Base-by-base conservation (phyloP, 495 filamentous ascomycete genomes). In the Trichoderma virens region DNA sequence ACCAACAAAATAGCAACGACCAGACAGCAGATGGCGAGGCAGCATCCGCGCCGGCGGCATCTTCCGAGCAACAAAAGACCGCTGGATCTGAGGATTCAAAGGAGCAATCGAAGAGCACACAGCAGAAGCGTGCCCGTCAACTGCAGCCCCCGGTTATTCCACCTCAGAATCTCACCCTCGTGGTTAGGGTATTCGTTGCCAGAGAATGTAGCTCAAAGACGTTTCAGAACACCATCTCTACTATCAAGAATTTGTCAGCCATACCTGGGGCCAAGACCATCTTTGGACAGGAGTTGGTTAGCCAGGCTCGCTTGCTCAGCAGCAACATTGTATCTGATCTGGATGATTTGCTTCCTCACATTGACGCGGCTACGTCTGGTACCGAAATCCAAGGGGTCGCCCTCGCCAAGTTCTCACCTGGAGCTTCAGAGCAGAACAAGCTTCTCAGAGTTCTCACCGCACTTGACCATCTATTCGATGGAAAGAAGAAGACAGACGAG, bases 161-260 rank as follows among this genome's bases (percentile, higher is more conserved):
- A 1, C 90, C 93, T 45, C 82, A 90, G 67, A 96, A 97, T 74
- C 82, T 99, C 67, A 90, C 88, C 70, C 80, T 98, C 45, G 92
- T 99, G 11, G 90, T 97, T 69, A 94, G 95, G 69, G 96, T 99
- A 65, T 87, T 99, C 66, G 90, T 93, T 14, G 93, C 94, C 62
- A 89, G 92, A 32, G 94, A 99, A 73, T 99, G 94, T 76, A 94
- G 89, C 69, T 92, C 90, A 60, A 96, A 96, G 78, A 97, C 93
- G 2, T 98, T 98, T 82, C 88, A 91, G 69, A 93, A 98, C 70
- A 97, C 95, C 0, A 83, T 98, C 56, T 93, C 95, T 20, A 93
- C 94, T 9, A 98, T 99, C 80, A 97, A 96, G 77, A 97, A 98
- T 70, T 86, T 99, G 35, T 97, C 94, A 39, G 86, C 88, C 56